phyloP scores from a whole-genome alignment of 306 rosid genomes.

The Quercus agrifolia region DNA sequence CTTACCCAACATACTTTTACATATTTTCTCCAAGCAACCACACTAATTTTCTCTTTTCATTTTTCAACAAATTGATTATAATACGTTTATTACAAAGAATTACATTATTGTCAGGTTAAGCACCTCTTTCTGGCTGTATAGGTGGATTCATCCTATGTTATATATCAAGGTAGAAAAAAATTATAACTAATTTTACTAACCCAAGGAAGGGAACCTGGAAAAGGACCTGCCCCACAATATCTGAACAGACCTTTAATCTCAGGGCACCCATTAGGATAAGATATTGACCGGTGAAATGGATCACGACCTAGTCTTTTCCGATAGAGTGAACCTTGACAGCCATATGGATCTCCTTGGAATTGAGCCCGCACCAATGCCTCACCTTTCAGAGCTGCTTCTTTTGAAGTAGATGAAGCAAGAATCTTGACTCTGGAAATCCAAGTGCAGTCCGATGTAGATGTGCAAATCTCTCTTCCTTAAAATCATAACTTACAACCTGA shows the following conservation, averaged over 20 bases:
- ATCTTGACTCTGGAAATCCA: conserved; percentile 81
- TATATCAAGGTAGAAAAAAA: neutral
- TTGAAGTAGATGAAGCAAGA: conserved; percentile 60
- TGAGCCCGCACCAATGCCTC: conserved; percentile 82
- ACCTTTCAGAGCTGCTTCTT: conserved; percentile 69
- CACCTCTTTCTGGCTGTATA: neutral
- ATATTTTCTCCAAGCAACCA: neutral
- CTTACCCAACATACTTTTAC: neutral
- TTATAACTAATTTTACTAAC: neutral
- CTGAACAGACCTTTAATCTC: conserved; percentile 82
- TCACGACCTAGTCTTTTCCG: conserved; percentile 76
- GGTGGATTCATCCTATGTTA: neutral
- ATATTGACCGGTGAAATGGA: conserved; percentile 86
- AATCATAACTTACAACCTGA: conserved; percentile 92
- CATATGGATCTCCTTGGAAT: conserved; percentile 75
- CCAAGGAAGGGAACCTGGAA: conserved; percentile 77
- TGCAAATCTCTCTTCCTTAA: conserved; percentile 77
- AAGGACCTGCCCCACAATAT: conserved; percentile 76
- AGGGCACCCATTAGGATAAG: conserved; percentile 90
- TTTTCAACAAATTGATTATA: neutral
- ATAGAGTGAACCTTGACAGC: conserved; percentile 75
- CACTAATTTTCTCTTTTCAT: neutral
- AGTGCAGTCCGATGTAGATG: conserved; percentile 85
- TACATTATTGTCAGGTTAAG: conserved; percentile 5
- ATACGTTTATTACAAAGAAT: neutral